phyloP scores from a whole-genome alignment of 2,329 filamentous ascomycete genomes.

The Colletotrichum sp. region DNA sequence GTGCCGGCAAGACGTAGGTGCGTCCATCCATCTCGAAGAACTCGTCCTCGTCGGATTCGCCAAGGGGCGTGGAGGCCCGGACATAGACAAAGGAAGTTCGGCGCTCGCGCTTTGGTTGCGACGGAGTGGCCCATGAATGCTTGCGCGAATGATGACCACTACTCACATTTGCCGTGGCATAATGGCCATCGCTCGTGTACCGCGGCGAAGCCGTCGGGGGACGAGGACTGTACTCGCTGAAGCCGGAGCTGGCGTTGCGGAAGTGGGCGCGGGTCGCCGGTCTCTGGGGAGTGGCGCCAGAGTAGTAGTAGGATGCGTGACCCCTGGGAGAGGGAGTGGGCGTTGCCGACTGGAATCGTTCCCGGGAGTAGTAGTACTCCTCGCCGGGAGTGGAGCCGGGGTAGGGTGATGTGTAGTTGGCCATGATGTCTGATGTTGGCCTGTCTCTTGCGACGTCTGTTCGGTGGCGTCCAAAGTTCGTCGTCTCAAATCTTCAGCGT shows the following conservation, averaged over 20 bases:
- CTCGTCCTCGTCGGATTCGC: conserved; percentile 71
- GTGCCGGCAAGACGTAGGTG: conserved; percentile 58
- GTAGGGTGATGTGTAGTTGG: conserved; percentile 46
- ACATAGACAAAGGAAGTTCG: conserved; percentile 60
- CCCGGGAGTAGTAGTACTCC: conserved; percentile 57
- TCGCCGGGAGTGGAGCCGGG: conserved; percentile 51
- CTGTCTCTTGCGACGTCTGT: conserved; percentile 34
- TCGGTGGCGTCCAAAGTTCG: conserved; percentile 28
- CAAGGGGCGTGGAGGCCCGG: conserved; percentile 62
- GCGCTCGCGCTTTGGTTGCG: conserved; percentile 54
- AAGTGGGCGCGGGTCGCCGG: conserved; percentile 59
- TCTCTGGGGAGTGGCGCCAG: conserved; percentile 52
- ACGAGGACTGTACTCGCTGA: conserved; percentile 47
- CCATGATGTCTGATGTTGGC: conserved; percentile 23
- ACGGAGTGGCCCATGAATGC: conserved; percentile 51
- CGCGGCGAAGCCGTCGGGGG: conserved; percentile 61
- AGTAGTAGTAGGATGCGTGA: conserved; percentile 53
- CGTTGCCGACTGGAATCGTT: conserved; percentile 57
- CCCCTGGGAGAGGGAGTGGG: conserved; percentile 62
- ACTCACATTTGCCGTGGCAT: conserved; percentile 72
- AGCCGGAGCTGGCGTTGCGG: conserved; percentile 48
- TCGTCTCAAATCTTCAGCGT: not conserved
- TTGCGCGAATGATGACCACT: conserved; percentile 50
- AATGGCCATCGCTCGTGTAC: conserved; percentile 66
- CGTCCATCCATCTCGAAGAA: conserved; percentile 58